Base-by-base conservation (phyloP, 345 rosid species). In the Gynandropsis gynandra region DNA sequence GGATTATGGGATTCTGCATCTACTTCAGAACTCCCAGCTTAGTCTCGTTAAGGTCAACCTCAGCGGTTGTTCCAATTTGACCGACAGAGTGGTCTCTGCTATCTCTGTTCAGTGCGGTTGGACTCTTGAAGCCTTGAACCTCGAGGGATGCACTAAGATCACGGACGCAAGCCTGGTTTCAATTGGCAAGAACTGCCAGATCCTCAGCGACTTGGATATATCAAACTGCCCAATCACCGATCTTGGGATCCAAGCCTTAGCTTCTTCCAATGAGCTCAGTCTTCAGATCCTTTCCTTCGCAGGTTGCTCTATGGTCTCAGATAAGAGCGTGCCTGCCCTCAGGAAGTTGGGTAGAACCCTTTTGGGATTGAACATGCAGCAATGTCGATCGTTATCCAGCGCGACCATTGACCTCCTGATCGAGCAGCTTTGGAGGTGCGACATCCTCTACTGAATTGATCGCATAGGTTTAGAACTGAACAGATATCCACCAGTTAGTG, bases 41-140 rank as follows among this genome's bases (percentile, higher is more conserved):
- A 79, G 89, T 52, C 81, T 93, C 29, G 78, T 75, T 47, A 85
- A 88, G 83, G 78, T 83, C 33, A 81, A 83, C 65, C 70, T 93
- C 17, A 77, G 74, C 29, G 85, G 80, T 11, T 93, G 99, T 56
- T 13, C 74, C 64, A 77, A 67, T 59, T 61, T 93, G 80, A 80
- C 89, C 0, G 90, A 93, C 42, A 62, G 63, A 46, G 83, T 65
- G 8, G 69, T 80, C 63, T 71, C 71, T 21, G 64, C 79, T 29
- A 62, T 85, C 71, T 72, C 83, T 42, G 65, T 72, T 54, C 63
- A 57, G 50, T 90, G 83, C 16, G 83, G 95, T 10, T 69, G 73
- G 67, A 78, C 90, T 48, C 90, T 92, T 9, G 90, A 92, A 62
- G 49, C 68, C 60, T 65, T 92, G 52, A 82, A 77, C 72, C 70